A percentile compares a stretch with the other conserved stretches of the same genome.
These are phyloP conservation scores for Ustilago sp. DNA, from an alignment of 1,284 basidiomycete species.

Conservation along the genomic window DNA sequence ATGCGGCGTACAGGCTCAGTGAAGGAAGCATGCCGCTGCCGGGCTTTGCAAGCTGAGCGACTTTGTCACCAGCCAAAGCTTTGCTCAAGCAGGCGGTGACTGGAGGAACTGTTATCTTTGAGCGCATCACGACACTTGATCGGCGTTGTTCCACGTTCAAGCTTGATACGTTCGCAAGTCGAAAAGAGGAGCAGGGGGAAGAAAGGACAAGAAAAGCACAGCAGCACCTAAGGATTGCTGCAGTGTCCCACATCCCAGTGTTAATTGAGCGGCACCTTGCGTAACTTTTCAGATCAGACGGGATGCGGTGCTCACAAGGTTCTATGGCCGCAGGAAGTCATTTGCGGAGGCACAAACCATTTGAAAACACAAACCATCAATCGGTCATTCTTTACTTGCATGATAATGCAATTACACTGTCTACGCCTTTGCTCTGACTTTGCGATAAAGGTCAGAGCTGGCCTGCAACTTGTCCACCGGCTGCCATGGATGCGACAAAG, in stretches of 20 bases:
- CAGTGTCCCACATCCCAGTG: conserved; percentile 86
- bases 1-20: conserved; percentile 19
- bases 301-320: conserved; percentile 83
- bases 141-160: not conserved
- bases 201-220: conserved; percentile 5
- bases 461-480: conserved; percentile 38
- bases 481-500: conserved; percentile 44
- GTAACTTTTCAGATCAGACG: conserved; percentile 84
- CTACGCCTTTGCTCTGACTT: not conserved
- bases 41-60: conserved; percentile 22
- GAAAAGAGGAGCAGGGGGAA: not conserved
- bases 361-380: not conserved
- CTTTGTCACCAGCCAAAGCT: conserved; percentile 26
- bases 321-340: conserved; percentile 78
- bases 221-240: conserved; percentile 81
- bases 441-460: conserved; percentile 8
- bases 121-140: not conserved
- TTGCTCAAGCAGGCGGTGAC: conserved; percentile 29
- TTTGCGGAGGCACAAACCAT: not conserved
- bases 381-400: not conserved
- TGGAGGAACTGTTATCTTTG: conserved; percentile 28
- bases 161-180: no score
- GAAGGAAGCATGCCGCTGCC: conserved; percentile 13
- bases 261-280: conserved; percentile 82
- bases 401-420: not conserved